Evolutionary conservation across 371 early-diverging fungal species (phyloP), one percentile per base, ranked within the genome.

Genomic region (Syncephalis plumigaleata): DNA sequence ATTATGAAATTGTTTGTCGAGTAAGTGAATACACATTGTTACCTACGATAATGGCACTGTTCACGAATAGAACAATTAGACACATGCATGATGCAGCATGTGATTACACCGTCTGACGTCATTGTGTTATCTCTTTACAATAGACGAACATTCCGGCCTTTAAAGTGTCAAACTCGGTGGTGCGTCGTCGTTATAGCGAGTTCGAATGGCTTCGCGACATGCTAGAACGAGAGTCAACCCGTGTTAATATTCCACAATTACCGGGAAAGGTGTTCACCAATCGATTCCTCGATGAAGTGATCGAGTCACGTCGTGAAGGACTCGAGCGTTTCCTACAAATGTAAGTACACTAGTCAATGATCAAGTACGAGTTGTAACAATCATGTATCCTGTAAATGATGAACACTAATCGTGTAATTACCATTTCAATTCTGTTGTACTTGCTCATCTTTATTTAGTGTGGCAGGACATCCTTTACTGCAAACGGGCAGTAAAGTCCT

Each of bases 181-280:
- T 95, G 23, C 78, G 95, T 26, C 70, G 98, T 56, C 74, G 98
- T 46, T 97, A 94, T 67, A 86, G 87, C 60, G 98, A 97, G 56
- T 97, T 95, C 61, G 98, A 94, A 62, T 95, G 94, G 95, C 87
- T 94, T 65, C 66, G 88, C 46, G 91, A 93, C 60, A 82, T 81
- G 21, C 68, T 97, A 50, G 92, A 92, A 63, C 71, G 87, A 17
- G 95, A 97, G 60, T 79, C 81, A 15, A 65, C 73, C 43, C 75
- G 89, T 53, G 97, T 97, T 46, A 92, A 88, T 59, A 87, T 97
- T 36, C 98, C 98, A 40, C 73, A 81, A 25, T 71, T 97, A 36
- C 98, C 98, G 8, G 94, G 94, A 39, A 97, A 97, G 63, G 93
- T 94, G 24, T 91, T 91, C 54, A 87, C 88, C 24, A 93, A 95